Percentiles rank a stretch among this genome's conserved stretches.
These are phyloP conservation scores for Solanum gracilifrons DNA, from an alignment of 257 asterid species.

Conservation along the genomic window DNA sequence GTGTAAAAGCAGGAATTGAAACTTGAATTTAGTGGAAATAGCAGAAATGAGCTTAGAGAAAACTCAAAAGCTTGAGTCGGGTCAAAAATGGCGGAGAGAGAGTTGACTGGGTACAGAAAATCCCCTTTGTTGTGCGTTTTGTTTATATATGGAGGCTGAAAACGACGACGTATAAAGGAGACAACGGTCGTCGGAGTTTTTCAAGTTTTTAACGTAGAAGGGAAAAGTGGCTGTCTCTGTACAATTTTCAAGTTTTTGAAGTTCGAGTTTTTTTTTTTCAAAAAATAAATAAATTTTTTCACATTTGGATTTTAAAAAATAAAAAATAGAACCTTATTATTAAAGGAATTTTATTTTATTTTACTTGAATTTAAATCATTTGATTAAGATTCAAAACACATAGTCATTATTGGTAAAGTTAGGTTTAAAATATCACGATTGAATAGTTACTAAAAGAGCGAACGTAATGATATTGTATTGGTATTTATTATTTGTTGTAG, in stretches of 20 bases:
- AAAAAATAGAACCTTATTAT: not conserved
- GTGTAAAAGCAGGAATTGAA: not conserved
- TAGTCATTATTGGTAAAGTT: not conserved
- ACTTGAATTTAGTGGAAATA: not conserved
- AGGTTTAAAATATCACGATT: not conserved
- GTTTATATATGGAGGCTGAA: not conserved
- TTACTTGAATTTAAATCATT: not conserved
- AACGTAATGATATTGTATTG: too few relatives aligned
- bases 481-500: not conserved
- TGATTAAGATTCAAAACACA: not conserved
- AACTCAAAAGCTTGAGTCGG: not conserved
- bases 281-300: not conserved
- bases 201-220: not conserved
- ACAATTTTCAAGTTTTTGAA: not conserved
- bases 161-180: constrained; percentile 7
- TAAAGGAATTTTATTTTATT: not conserved
- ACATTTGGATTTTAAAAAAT: not conserved
- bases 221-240: not conserved
- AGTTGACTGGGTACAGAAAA: constrained; percentile 13
- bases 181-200: constrained; percentile 15
- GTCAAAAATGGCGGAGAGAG: constrained; percentile 30
- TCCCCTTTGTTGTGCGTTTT: constrained; percentile 3
- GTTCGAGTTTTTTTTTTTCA: not conserved
- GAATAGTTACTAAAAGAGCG: not conserved
- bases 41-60: not conserved